A percentile compares a stretch with the other conserved stretches of the same genome.
Evolutionary conservation across 495 filamentous ascomycete genomes (phyloP).

Genomic region (Penicillium chermesinum): DNA sequence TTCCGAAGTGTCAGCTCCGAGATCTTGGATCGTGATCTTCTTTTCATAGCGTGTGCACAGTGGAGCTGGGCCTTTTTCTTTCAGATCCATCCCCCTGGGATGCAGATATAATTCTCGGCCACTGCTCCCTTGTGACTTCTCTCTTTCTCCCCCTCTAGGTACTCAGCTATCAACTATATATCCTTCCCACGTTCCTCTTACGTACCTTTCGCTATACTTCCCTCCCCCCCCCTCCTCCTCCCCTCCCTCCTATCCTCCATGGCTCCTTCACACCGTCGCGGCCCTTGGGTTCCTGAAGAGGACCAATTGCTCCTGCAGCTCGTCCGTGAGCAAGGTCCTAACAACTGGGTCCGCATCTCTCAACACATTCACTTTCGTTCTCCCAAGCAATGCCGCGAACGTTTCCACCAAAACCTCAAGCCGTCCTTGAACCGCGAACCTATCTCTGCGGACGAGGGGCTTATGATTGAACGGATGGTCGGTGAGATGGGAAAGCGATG

Average conservation of each 20-base stretch:
- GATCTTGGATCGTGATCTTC: constrained; percentile 48
- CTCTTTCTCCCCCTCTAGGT: neutral
- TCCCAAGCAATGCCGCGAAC: constrained; percentile 93
- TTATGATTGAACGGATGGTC: constrained; percentile 76
- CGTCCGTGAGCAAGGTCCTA: constrained; percentile 69
- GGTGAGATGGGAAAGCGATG: constrained; percentile 80
- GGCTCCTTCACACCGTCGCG: constrained; percentile 61
- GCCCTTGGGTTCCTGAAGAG: constrained; percentile 84
- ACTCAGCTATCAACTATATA: constrained; percentile 2
- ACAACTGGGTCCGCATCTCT: constrained; percentile 92
- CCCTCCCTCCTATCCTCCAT: constrained; percentile 20
- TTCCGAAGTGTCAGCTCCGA: constrained; percentile 44
- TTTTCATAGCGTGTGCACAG: constrained; percentile 38
- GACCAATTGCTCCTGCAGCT: constrained; percentile 67
- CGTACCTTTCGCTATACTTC: neutral
- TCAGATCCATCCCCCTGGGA: constrained; percentile 39
- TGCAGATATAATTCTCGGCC: constrained; percentile 27
- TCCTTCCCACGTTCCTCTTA: constrained; percentile 2
- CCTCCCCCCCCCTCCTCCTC: neutral
- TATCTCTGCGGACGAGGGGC: constrained; percentile 85
- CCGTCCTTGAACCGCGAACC: constrained; percentile 84
- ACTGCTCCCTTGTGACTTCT: constrained; percentile 6
- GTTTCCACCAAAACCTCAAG: constrained; percentile 94
- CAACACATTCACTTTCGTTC: constrained; percentile 69
- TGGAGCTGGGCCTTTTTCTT: constrained; percentile 36